Evolutionary conservation across 1,284 basidiomycete species (phyloP), one percentile per base, ranked within the genome.

Genomic region (Sphaerobolus stellatus): DNA sequence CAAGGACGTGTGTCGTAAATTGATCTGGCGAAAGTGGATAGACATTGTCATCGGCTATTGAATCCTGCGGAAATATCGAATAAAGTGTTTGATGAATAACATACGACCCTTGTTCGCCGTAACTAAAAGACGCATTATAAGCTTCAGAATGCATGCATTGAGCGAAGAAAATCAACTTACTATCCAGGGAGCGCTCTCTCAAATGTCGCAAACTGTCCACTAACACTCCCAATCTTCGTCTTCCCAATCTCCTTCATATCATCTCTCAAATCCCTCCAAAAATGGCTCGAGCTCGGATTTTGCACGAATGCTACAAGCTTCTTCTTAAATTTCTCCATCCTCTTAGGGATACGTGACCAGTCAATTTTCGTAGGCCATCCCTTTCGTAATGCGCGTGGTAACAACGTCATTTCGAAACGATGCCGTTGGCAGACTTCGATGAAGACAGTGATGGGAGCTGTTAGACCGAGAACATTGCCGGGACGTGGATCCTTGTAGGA

Each of bases 151-250:
- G 24, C 30, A 50, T 24, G 13, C 33, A n/a, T 56, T 6, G 50
- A 20, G n/a, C 38, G 18, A 54, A 56, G 46, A 44, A 18, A 18
- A 31, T n/a, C 43, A 14, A 73, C 89, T 73, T 64, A 92, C 90
- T 92, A 92, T 73, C 90, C 89, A 34, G 89, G 87, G 60, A 90
- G 88, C 2, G 81, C 80, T 70, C 83, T 88, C 61, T 88, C 80
- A 62, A 92, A 92, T 61, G 73, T 87, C 25, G 80, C 75, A 62
- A 89, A 88, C 62, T 91, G 89, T 2, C 80, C 87, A 44, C 76
- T 79, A 46, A 89, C 78, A 29, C 88, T 83, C 2, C 80, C 75
- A 11, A 81, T 80, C n/a, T 79, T 80, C 43, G 82, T 78, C 25
- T 79, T 76, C 0, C 89, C 89, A 51, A 83, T 81, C 59, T 72